These are phyloP conservation scores for Triangularia verruculosa DNA, from an alignment of 2,329 filamentous ascomycete genomes.

Conservation along the genomic window DNA sequence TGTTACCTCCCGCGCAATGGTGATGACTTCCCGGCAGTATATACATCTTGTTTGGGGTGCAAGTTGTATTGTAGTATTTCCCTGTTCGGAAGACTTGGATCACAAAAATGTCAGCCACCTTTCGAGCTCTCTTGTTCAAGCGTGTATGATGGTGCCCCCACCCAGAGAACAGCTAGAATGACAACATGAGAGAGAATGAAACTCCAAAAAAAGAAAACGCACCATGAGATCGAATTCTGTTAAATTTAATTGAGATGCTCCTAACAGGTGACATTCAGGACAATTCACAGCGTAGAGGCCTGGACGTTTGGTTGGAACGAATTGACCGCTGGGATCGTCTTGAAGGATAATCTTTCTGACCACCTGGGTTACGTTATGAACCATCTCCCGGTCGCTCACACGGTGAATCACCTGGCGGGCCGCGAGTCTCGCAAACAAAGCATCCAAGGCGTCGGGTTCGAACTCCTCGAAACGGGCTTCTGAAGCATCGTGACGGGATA, in stretches of 20 bases:
- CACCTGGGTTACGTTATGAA: conserved; percentile 36
- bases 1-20: conserved; percentile 37
- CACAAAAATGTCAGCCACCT: not conserved
- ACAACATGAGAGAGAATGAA: not conserved
- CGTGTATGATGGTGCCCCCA: too few relatives aligned
- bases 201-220: conserved; percentile 9
- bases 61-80: conserved; percentile 15
- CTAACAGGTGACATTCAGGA: conserved; percentile 35
- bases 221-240: conserved; percentile 27
- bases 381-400: conserved; percentile 40
- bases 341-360: conserved; percentile 35
- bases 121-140: not conserved
- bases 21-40: conserved; percentile 34
- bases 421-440: conserved; percentile 33
- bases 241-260: conserved; percentile 35
- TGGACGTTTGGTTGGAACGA: conserved; percentile 29
- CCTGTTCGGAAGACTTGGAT: conserved; percentile 4
- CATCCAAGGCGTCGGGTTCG: conserved; percentile 38
- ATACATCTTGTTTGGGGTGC: conserved; percentile 34
- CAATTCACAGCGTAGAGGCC: conserved; percentile 39
- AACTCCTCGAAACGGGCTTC: conserved; percentile 33
- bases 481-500: conserved; percentile 27
- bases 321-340: conserved; percentile 35
- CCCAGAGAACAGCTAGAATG: not conserved
- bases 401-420: conserved; percentile 37